Evolutionary conservation across 176 grass and related monocot genomes (phyloP), one percentile per base, ranked within the genome.

Genomic region (Bothriochloa decipiens): DNA sequence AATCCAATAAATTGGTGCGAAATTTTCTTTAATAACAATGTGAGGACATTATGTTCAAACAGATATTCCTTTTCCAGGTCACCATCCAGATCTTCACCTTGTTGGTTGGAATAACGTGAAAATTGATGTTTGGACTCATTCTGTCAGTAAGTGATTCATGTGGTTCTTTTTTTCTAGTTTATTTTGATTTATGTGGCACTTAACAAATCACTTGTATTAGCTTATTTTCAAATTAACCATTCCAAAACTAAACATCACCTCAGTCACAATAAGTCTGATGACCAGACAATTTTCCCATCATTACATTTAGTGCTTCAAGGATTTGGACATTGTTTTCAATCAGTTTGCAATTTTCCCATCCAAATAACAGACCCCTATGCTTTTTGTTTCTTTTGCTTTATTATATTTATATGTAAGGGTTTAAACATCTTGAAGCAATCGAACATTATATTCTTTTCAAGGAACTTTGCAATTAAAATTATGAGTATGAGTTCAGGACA

Each of bases 61-160:
- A 32, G 28, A n/a, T 86, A 60, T 90, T 27, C 7, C 84, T 87
- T 68, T 83, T 27, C 29, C 91, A 95, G 96, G 93, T 82, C 96
- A 98, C 89, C 96, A 98, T 88, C 96, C 96, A 81, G 93, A 98
- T 87, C 88, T 98, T 88, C 96, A 98, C 85, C 90, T 98, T 73
- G 89, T 98, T 37, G 86, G 91, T 79, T 98, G 91, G 96, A 98
- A 98, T 70, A 95, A 95, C 37, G 91, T 92, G 65, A 95, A 93
- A 89, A 90, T 98, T 84, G 96, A 98, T 58, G 74, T 95, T 75
- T 98, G 93, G 96, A 98, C 96, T 71, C 93, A 95, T 86, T 98
- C 93, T 81, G 83, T 94, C 81, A 85, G 96, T 98, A 94, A 85
- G 65, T 94, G 78, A 87, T 78, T 60, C 4, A 58, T 86, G 68